Conservation (phyloP, 495 filamentous ascomycete species). For the Evernia prunastri region DNA sequence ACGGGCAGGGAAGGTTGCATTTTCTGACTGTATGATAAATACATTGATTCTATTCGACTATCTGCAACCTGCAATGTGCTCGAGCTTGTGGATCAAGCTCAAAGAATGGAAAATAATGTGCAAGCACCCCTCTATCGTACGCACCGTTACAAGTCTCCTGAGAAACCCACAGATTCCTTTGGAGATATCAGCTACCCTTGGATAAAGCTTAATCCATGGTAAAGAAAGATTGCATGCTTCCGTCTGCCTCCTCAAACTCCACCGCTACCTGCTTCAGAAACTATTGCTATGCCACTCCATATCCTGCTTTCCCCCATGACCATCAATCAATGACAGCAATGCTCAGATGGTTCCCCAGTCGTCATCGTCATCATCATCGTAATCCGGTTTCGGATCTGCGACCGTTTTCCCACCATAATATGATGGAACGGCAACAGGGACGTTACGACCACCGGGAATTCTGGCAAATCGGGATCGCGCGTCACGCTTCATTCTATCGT, state of each 20-base stretch:
- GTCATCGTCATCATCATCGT: not conserved
- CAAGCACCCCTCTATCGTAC: not conserved
- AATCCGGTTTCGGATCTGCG: not conserved
- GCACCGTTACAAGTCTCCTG: not conserved
- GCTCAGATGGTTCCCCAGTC: constrained; percentile 1
- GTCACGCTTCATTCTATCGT: not conserved
- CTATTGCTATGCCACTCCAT: not conserved
- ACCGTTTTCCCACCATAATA: not conserved
- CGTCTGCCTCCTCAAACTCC: not conserved
- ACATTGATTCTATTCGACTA: not conserved
- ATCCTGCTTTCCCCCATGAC: not conserved
- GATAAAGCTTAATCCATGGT: not conserved
- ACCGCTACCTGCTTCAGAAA: not conserved
- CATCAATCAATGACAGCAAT: not conserved
- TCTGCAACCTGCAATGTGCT: not conserved
- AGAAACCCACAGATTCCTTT: not conserved
- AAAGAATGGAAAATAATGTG: not conserved
- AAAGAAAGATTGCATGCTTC: not conserved
- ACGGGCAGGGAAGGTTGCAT: not conserved
- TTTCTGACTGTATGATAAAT: not conserved
- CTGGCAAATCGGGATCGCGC: not conserved
- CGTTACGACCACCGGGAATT: not conserved
- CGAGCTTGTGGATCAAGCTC: not conserved
- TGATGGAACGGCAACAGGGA: not conserved
- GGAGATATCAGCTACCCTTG: not conserved